A percentile compares a stretch with the other conserved stretches of the same genome.
Conservation (phyloP, 2,329 filamentous ascomycete species). For the Polychaeton citri region DNA sequence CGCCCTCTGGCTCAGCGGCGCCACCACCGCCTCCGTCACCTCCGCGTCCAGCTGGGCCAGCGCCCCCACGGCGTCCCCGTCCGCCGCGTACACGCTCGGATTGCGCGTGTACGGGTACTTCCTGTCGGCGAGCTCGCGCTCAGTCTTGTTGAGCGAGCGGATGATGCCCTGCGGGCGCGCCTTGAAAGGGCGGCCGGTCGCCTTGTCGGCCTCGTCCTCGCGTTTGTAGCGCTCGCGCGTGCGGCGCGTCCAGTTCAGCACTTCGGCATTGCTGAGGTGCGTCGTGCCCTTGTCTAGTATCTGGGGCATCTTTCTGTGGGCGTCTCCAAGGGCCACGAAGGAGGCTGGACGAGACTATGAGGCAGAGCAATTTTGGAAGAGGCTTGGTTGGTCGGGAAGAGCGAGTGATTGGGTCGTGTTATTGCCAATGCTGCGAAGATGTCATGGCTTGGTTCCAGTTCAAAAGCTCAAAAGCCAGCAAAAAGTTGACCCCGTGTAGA, state of each 20-base stretch:
- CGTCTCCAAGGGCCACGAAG: too few relatives aligned
- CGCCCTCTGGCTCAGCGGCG: constrained; percentile 13
- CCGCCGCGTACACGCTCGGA: constrained; percentile 12
- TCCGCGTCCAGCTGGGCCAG: constrained; percentile 10
- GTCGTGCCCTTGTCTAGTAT: constrained; percentile 24
- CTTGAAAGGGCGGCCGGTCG: constrained; percentile 4
- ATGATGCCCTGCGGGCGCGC: constrained; percentile 19
- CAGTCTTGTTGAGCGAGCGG: constrained; percentile 15
- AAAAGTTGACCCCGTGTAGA: too few relatives aligned
- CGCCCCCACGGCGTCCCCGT: constrained; percentile 9
- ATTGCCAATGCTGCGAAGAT: too few relatives aligned
- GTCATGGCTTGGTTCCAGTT: too few relatives aligned
- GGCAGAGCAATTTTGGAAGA: too few relatives aligned
- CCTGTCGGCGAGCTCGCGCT: constrained; percentile 15
- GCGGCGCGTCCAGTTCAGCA: constrained; percentile 18
- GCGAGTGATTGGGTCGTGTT: too few relatives aligned
- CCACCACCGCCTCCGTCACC: constrained; percentile 12
- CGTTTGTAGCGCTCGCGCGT: constrained; percentile 18
- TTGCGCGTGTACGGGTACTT: constrained; percentile 18
- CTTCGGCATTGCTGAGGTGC: constrained; percentile 21
- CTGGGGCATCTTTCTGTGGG: constrained; percentile 13
- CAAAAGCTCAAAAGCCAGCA: too few relatives aligned
- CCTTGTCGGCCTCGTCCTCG: constrained; percentile 15
- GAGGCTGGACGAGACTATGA: too few relatives aligned
- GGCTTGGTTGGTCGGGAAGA: too few relatives aligned